These are phyloP conservation scores for Blastobotrys niveus DNA, from an alignment of 1,139 yeast species.

Conservation along the genomic window DNA sequence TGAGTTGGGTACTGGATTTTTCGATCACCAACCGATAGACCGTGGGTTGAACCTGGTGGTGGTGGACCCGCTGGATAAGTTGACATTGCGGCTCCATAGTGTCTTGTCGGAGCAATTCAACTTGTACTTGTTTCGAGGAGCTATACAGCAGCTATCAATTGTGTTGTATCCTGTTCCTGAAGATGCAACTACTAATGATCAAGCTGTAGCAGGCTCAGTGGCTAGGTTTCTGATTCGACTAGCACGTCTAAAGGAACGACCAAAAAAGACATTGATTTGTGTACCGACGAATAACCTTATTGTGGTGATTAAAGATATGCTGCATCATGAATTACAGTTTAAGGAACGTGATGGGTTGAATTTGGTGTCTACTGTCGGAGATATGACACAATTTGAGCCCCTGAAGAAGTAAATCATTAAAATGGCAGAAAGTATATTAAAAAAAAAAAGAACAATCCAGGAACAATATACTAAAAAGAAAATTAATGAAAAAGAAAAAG, in stretches of 20 bases:
- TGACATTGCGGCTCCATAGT: background rate
- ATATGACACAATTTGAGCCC: background rate
- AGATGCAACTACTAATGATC: background rate
- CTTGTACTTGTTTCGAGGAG: background rate
- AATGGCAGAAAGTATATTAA: no score
- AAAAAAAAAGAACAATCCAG: no score
- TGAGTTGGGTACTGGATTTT: slow-evolving; percentile 1
- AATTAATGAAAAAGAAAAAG: no score
- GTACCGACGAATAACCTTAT: slow-evolving; percentile 2
- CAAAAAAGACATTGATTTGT: slow-evolving; percentile 1
- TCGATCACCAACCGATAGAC: background rate
- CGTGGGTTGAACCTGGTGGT: slow-evolving; percentile 6
- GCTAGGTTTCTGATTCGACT: slow-evolving; percentile 3
- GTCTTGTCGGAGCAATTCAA: background rate
- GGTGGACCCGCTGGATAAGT: background rate
- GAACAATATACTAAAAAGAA: no score
- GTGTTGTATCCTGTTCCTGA: slow-evolving; percentile 1
- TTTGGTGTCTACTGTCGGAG: slow-evolving; percentile 5
- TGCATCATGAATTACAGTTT: background rate
- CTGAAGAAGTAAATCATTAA: no score
- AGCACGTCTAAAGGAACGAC: background rate
- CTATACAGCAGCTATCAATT: background rate
- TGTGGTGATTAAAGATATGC: slow-evolving; percentile 3
- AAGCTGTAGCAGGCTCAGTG: background rate
- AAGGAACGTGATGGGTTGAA: slow-evolving; percentile 2